Conservation (phyloP, 1,139 yeast genomes). For the Debaryomyces singareniensis region DNA sequence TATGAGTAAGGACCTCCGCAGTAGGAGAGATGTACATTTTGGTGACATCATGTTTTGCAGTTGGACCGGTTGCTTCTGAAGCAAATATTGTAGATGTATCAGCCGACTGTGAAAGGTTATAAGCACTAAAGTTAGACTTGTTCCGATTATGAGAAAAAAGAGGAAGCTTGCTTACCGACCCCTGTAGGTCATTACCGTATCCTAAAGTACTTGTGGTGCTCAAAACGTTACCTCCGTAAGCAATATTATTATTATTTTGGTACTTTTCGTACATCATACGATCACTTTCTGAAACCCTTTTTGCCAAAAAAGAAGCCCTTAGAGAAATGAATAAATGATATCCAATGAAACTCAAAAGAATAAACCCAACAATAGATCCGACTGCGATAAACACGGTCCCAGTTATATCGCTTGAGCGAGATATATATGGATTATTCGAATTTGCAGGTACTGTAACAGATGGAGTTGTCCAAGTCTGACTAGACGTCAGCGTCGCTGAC, state of each 20-base stretch:
- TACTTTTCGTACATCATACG: conserved; percentile 33
- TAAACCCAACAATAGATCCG: conserved; percentile 60
- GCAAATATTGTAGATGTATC: conserved; percentile 34
- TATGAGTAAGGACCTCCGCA: conserved; percentile 59
- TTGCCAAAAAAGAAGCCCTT: conserved; percentile 34
- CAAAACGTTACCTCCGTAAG: conserved; percentile 23
- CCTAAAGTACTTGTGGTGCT: conserved; percentile 17
- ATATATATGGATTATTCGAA: conserved; percentile 55
- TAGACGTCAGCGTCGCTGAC: conserved; percentile 2
- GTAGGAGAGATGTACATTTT: conserved; percentile 74
- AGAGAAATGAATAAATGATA: conserved; percentile 33
- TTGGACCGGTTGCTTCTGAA: conserved; percentile 27
- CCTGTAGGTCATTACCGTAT: conserved; percentile 15
- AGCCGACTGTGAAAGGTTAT: conserved; percentile 20
- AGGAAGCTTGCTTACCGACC: conserved; percentile 30
- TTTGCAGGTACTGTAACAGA: conserved; percentile 59
- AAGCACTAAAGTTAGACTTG: conserved; percentile 15
- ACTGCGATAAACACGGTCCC: conserved; percentile 82
- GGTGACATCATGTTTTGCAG: conserved; percentile 38
- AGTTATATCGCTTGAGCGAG: conserved; percentile 44
- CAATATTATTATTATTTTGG: conserved; percentile 28
- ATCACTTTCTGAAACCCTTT: conserved; percentile 25
- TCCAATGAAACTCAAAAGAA: conserved; percentile 38
- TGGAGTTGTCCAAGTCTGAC: conserved; percentile 41
- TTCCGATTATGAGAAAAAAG: conserved; percentile 21